Evolutionary conservation across 169 alveolate genomes (phyloP), one percentile per base, ranked within the genome.

Genomic region (Cryptosporidium andersoni): DNA sequence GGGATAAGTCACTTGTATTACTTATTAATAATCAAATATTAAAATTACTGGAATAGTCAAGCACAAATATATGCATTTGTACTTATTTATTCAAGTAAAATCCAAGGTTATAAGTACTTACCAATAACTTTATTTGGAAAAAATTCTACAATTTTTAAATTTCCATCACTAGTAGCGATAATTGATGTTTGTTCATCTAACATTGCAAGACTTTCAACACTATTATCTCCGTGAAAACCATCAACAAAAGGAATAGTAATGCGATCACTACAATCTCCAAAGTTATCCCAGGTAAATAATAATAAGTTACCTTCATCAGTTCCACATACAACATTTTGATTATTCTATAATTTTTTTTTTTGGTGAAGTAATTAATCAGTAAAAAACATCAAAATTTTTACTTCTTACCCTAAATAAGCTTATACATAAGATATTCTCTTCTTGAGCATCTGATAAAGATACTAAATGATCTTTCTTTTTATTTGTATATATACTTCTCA

Each of bases 191-290:
- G 85, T 16, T 74, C 85, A 47, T 74, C 74, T 16, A 58, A 74
- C 6, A 74, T 74, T 42, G 55, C 74, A 47, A 74, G 16, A n/a
- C 49, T 48, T 34, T 74, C 85, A 47, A 74, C 74, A 58, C 85
- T 74, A 25, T 74, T 74, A 39, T 74, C 85, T n/a, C 60, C 60
- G 36, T 74, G 64, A 74, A 74, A 74, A 34, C 85, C 85, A 45
- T 74, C 85, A 12, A 74, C 66, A 58, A 45, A 56, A 11, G 85
- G 85, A 39, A 74, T 74, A 36, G 47, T 4, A 66, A 74, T 74
- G 11, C 85, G 85, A 74, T 74, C 85, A 74, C 56, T 74, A 58
- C 85, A 74, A 36, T 74, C 85, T 2, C 85, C 85, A 43, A 74
- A 74, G 68, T 74, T 74, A 74, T 36, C 85, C 85, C 85, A 74